A percentile compares a stretch with the other conserved stretches of the same genome.
Evolutionary conservation across 2,329 filamentous ascomycete genomes (phyloP).

Genomic region (Phaeoacremonium minimum): DNA sequence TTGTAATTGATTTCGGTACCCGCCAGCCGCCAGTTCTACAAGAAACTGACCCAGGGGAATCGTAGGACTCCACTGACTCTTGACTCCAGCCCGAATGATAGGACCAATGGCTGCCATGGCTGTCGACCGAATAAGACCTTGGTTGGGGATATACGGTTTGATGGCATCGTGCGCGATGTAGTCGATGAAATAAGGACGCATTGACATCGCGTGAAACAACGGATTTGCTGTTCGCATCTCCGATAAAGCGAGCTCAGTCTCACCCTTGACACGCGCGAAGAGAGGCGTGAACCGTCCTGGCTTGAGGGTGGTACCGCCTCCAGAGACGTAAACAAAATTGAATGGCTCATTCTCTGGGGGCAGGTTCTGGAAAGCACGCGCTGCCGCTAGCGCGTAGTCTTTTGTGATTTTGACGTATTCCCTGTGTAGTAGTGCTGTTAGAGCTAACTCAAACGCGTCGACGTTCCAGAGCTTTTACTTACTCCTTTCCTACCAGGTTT

Average conservation of each 20-base stretch:
- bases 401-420: conserved; percentile 67
- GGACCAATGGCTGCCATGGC: conserved; percentile 16
- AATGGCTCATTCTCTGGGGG: conserved; percentile 45
- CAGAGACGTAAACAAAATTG: conserved; percentile 69
- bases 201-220: conserved; percentile 47
- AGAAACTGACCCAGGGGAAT: conserved; percentile 36
- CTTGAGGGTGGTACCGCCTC: conserved; percentile 52
- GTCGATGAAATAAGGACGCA: conserved; percentile 60
- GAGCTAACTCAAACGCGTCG: neutral
- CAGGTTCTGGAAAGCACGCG: conserved; percentile 51
- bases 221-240: conserved; percentile 39
- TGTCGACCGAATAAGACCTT: conserved; percentile 11
- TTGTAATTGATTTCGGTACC: conserved; percentile 18
- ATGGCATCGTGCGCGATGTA: conserved; percentile 31
- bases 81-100: conserved; percentile 13
- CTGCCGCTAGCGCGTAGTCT: conserved; percentile 60
- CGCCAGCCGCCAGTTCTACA: conserved; percentile 39
- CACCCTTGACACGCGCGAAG: conserved; percentile 64
- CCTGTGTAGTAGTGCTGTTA: conserved; percentile 20
- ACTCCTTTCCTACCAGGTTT: conserved; percentile 55
- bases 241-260: conserved; percentile 57
- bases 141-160: conserved; percentile 32
- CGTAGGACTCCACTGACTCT: conserved; percentile 33
- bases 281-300: conserved; percentile 52
- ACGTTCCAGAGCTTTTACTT: conserved; percentile 15